Evolutionary conservation across 352 stramenopile species (phyloP).

Genomic region (Phytophthora constricta): DNA sequence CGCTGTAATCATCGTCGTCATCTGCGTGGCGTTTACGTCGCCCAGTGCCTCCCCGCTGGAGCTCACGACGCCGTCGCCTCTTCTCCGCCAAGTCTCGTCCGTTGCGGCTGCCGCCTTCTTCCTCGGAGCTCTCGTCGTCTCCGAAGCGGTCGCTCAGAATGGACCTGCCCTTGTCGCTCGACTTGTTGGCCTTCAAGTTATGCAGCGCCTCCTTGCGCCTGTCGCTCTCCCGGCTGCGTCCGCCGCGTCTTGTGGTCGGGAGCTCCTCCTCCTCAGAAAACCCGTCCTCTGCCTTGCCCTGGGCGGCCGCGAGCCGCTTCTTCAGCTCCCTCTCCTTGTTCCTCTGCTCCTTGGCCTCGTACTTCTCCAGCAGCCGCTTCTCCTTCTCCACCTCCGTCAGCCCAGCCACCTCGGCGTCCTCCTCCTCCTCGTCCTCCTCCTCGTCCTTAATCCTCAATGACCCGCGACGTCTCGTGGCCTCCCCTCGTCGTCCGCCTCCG

Average conservation of each 20-base stretch:
- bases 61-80: constrained; percentile 72
- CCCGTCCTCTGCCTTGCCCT: constrained; percentile 51
- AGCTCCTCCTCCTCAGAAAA: constrained; percentile 49
- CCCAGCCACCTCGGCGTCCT: constrained; percentile 67
- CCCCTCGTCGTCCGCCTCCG: constrained; percentile 67
- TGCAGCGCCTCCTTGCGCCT: constrained; percentile 82
- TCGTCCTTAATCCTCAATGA: constrained; percentile 51
- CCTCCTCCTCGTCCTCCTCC: constrained; percentile 55
- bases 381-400: constrained; percentile 90
- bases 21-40: constrained; percentile 29
- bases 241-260: constrained; percentile 55
- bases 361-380: constrained; percentile 86
- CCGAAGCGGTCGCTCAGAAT: constrained; percentile 83
- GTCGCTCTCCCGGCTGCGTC: constrained; percentile 69
- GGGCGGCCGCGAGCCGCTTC: constrained; percentile 70
- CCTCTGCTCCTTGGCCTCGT: constrained; percentile 83
- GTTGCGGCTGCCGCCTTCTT: constrained; percentile 44
- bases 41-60: constrained; percentile 57
- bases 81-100: constrained; percentile 78
- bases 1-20: constrained; percentile 51
- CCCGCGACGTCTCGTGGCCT: constrained; percentile 28
- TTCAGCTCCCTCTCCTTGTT: constrained; percentile 87
- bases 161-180: constrained; percentile 72
- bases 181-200: constrained; percentile 82
- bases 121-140: constrained; percentile 58